A percentile compares a stretch with the other conserved stretches of the same genome.
These are phyloP conservation scores for Coleophoma eucalyptorum DNA, from an alignment of 2,329 filamentous ascomycete genomes.

Conservation along the genomic window DNA sequence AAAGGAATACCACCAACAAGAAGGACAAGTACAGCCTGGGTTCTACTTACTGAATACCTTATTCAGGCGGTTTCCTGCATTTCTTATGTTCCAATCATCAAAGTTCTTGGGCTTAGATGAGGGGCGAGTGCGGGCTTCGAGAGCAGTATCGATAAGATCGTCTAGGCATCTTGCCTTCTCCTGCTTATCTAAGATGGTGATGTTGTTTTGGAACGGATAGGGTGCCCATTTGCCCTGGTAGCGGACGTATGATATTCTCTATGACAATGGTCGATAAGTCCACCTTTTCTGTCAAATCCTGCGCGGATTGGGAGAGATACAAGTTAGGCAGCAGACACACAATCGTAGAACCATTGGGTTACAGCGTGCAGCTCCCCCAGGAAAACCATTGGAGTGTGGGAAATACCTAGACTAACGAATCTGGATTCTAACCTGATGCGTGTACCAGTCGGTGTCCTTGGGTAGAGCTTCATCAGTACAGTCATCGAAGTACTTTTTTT, in stretches of 20 bases:
- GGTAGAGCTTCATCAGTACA: conserved; percentile 96
- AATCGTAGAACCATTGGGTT: background rate
- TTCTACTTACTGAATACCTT: conserved; percentile 68
- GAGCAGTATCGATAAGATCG: conserved; percentile 89
- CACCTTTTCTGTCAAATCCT: no score
- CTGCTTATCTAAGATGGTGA: conserved; percentile 95
- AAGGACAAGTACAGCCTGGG: background rate
- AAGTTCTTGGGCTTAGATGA: conserved; percentile 94
- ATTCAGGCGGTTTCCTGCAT: conserved; percentile 83
- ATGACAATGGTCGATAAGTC: conserved; percentile 29
- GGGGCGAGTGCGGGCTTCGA: conserved; percentile 73
- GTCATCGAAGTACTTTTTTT: conserved; percentile 99
- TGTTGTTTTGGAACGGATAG: conserved; percentile 99
- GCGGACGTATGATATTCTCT: conserved; percentile 98
- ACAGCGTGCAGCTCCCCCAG: no score
- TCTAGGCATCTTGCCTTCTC: conserved; percentile 94
- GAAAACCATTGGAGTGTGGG: no score
- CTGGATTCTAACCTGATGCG: conserved; percentile 46
- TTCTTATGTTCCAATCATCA: conserved; percentile 96
- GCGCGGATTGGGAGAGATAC: no score
- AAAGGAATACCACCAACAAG: background rate
- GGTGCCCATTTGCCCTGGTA: conserved; percentile 96
- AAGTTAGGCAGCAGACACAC: background rate
- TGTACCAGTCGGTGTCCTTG: conserved; percentile 92
- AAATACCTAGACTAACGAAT: no score